A percentile compares a stretch with the other conserved stretches of the same genome.
Conservation (phyloP, 768 basidiomycete genomes). For the Tulasnella sp. region DNA sequence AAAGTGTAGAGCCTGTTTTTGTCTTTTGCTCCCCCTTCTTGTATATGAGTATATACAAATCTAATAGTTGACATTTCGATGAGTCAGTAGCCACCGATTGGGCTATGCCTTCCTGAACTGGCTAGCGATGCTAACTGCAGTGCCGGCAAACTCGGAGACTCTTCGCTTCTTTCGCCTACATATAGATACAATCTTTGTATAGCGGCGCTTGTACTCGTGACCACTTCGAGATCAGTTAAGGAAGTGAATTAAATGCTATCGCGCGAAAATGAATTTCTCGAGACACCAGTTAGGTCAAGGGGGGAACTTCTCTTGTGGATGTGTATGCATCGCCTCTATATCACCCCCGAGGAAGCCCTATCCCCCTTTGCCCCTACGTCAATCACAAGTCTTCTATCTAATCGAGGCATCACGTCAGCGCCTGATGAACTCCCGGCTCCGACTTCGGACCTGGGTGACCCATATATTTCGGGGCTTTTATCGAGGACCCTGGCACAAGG, state of each 20-base stretch:
- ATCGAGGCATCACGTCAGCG: not conserved
- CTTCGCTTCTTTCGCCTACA: not conserved
- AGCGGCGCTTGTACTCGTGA: not conserved
- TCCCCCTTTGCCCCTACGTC: not conserved
- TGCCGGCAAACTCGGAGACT: not conserved
- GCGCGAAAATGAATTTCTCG: not conserved
- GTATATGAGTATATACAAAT: not conserved
- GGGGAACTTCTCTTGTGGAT: not conserved
- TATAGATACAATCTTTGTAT: not conserved
- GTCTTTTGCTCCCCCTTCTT: not conserved
- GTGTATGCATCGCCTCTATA: not conserved
- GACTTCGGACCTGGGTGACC: not conserved
- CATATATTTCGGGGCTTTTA: not conserved
- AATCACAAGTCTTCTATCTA: not conserved
- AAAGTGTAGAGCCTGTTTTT: not conserved
- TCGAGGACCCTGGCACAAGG: not conserved
- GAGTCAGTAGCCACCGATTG: not conserved
- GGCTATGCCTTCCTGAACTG: not conserved
- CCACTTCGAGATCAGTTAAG: not conserved
- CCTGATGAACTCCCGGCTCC: not conserved
- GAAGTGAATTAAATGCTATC: not conserved
- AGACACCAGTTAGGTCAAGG: not conserved
- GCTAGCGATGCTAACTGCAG: not conserved
- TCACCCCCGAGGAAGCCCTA: not conserved
- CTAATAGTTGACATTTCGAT: not conserved